Evolutionary conservation across 805 yeast genomes (phyloP).

Genomic region (Yarrowia sp.): DNA sequence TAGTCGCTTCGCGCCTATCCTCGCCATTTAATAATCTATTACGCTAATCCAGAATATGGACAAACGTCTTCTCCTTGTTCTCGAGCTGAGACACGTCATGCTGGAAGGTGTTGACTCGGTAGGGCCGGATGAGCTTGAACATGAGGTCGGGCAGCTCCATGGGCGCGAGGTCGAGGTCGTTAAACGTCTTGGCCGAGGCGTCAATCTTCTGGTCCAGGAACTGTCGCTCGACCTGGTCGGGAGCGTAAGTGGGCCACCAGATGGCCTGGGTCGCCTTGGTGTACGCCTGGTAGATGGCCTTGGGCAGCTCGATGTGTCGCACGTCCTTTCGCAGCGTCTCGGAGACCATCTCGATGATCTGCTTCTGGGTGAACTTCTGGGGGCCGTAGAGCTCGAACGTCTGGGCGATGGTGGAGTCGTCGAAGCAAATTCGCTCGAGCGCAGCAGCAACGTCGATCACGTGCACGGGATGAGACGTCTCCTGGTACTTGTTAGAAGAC

Average conservation of each 20-base stretch:
- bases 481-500: conserved; percentile 63
- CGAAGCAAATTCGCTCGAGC: conserved; percentile 72
- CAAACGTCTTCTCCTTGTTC: conserved; percentile 35
- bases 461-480: conserved; percentile 68
- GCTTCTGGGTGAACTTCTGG: conserved; percentile 58
- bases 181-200: conserved; percentile 58
- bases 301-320: conserved; percentile 43
- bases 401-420: conserved; percentile 76
- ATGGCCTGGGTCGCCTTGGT: conserved; percentile 43
- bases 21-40: no score
- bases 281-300: conserved; percentile 41
- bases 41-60: conserved; percentile 35
- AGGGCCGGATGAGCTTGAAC: conserved; percentile 34
- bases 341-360: conserved; percentile 69
- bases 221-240: conserved; percentile 75
- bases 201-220: conserved; percentile 63
- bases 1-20: not conserved
- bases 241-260: conserved; percentile 52
- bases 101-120: conserved; percentile 34
- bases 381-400: conserved; percentile 72
- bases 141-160: conserved; percentile 49
- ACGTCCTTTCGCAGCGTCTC: conserved; percentile 51
- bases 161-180: conserved; percentile 59
- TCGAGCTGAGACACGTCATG: conserved; percentile 36
- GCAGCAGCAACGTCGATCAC: conserved; percentile 76